phyloP scores from a whole-genome alignment of 2,329 filamentous ascomycete species.

The Alternaria hordeiaustralica region DNA sequence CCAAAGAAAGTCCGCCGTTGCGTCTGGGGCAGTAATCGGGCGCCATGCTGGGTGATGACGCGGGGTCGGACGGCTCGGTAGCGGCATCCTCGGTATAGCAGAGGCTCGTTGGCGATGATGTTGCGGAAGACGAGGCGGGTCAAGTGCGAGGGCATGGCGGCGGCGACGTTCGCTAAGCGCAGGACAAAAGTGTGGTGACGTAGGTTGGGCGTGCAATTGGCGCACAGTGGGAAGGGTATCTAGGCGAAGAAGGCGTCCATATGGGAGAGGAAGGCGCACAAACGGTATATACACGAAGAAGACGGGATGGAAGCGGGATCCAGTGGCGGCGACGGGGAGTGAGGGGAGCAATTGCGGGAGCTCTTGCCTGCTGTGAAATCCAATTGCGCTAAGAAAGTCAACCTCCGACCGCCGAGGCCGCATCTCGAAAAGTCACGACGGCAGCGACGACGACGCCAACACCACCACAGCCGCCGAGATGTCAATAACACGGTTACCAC shows the following conservation, averaged over 20 bases:
- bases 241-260: constrained; percentile 20
- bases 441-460: constrained; percentile 8
- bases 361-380: constrained; percentile 23
- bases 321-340: constrained; percentile 3
- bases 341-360: constrained; percentile 6
- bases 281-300: constrained; percentile 17
- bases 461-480: constrained; percentile 23
- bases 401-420: constrained; percentile 20
- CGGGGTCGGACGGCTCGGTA: constrained; percentile 41
- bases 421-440: constrained; percentile 18
- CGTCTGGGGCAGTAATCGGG: constrained; percentile 21
- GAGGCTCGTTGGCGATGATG: constrained; percentile 60
- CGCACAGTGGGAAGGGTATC: constrained; percentile 1
- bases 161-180: constrained; percentile 5
- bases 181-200: constrained; percentile 7
- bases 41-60: constrained; percentile 27
- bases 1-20: constrained; percentile 65
- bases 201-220: constrained; percentile 16
- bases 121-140: constrained; percentile 66
- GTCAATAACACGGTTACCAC: constrained; percentile 25
- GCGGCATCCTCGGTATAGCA: constrained; percentile 54
- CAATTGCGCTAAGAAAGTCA: constrained; percentile 22
- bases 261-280: constrained; percentile 1
- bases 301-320: constrained; percentile 20
- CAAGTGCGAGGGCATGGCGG: constrained; percentile 65